Conservation (phyloP, 805 yeast species). For the Saturnispora zaruensis region DNA sequence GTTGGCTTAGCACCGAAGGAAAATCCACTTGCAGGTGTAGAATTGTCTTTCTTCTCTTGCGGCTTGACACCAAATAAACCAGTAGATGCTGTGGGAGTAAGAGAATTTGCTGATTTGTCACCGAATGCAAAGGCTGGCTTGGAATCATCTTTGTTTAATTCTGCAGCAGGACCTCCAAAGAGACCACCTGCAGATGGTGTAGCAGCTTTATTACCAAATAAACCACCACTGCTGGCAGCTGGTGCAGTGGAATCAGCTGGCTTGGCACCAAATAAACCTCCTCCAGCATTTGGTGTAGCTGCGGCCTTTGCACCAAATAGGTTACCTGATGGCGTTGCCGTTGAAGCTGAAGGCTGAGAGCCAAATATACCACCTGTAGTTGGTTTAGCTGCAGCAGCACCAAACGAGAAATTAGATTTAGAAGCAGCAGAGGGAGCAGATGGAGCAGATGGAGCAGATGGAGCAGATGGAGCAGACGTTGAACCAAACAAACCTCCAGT, state of each 20-base stretch:
- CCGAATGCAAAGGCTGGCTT: constrained; percentile 1
- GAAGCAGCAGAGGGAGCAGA: constrained; percentile 10
- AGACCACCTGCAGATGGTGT: neutral
- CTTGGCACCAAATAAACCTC: neutral
- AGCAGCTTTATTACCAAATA: neutral
- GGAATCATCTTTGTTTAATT: neutral
- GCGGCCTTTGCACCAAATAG: constrained; percentile 5
- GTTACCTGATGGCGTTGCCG: neutral
- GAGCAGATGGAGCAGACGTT: constrained; percentile 5
- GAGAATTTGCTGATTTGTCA: constrained; percentile 1
- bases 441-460: constrained; percentile 16
- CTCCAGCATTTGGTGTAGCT: constrained; percentile 4
- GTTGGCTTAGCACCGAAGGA: constrained; percentile 4
- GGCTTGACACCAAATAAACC: neutral
- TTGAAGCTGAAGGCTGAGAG: constrained; percentile 1
- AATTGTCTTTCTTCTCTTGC: neutral
- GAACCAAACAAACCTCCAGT: neutral
- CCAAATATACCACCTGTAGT: constrained; percentile 7
- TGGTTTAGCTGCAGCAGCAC: constrained; percentile 10
- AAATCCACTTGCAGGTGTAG: constrained; percentile 4
- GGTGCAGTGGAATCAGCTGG: neutral
- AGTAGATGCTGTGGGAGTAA: constrained; percentile 2
- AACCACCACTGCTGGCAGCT: neutral
- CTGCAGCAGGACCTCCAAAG: neutral
- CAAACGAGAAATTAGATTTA: constrained; percentile 16